A percentile compares a stretch with the other conserved stretches of the same genome.
Evolutionary conservation across 208 protist species (phyloP).

Genomic region (Leishmania tarentolae): DNA sequence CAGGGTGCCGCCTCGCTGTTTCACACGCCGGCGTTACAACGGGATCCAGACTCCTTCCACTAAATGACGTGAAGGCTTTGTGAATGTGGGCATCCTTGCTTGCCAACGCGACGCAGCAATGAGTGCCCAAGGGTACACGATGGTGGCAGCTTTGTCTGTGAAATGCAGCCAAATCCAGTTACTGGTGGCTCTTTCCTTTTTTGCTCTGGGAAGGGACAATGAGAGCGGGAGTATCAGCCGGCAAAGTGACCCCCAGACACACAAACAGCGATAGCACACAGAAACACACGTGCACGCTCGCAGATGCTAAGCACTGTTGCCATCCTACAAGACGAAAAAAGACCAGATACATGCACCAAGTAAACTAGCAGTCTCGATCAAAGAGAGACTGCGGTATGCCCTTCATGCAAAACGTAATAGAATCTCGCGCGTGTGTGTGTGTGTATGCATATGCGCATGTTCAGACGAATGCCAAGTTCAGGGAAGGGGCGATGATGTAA

Average conservation of each 20-base stretch:
- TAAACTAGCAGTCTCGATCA: neutral
- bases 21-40: neutral
- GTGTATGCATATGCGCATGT: neutral
- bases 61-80: neutral
- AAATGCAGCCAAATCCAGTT: neutral
- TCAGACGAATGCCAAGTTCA: neutral
- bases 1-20: neutral
- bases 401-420: neutral
- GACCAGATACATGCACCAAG: neutral
- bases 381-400: neutral
- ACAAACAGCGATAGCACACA: neutral
- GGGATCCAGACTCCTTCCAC: slow-evolving; percentile 6
- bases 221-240: neutral
- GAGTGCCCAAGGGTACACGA: neutral
- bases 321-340: neutral
- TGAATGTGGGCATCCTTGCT: neutral
- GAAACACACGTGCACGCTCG: neutral
- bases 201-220: neutral
- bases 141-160: neutral
- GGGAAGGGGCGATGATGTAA: neutral
- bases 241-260: neutral
- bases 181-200: neutral
- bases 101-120: neutral
- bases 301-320: neutral
- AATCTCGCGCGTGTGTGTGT: neutral